A percentile compares a stretch with the other conserved stretches of the same genome.
These are phyloP conservation scores for Sherardia arvensis DNA, from an alignment of 257 asterid species.

Conservation along the genomic window DNA sequence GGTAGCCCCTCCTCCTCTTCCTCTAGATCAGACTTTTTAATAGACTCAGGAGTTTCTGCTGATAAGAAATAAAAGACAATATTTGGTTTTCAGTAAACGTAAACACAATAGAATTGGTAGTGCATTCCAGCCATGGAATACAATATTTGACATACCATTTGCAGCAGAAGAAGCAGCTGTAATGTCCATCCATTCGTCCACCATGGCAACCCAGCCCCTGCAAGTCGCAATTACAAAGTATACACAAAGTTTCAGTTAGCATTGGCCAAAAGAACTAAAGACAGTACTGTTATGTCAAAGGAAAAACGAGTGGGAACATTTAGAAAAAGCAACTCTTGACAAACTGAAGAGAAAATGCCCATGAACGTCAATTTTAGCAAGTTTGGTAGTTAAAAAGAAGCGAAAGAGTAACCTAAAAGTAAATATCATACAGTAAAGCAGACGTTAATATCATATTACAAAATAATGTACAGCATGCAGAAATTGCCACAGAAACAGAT, in stretches of 20 bases:
- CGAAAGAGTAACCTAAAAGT: neutral
- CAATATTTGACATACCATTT: slow-evolving; percentile 24
- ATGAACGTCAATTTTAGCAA: neutral
- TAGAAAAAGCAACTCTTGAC: neutral
- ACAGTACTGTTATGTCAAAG: neutral
- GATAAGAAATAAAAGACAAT: slow-evolving; percentile 8
- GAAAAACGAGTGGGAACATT: neutral
- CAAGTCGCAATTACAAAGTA: slow-evolving; percentile 17
- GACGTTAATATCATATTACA: no score
- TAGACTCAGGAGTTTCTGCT: slow-evolving; percentile 59
- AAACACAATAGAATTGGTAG: neutral
- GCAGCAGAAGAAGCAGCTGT: slow-evolving; percentile 43
- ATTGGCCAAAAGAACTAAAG: neutral
- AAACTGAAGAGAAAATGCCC: neutral
- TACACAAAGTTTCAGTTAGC: neutral
- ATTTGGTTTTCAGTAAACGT: neutral
- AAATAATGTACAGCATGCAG: neutral
- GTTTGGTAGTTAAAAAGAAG: neutral
- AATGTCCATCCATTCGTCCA: slow-evolving; percentile 61
- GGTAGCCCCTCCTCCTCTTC: slow-evolving; percentile 94
- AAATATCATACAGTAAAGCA: neutral
- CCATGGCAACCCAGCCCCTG: slow-evolving; percentile 78
- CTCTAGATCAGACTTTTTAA: slow-evolving; percentile 48
- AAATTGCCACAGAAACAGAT: neutral
- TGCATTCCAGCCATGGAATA: neutral